Percentiles rank a stretch among this genome's conserved stretches.
These are phyloP conservation scores for Rutstroemia sp. DNA, from an alignment of 2,329 filamentous ascomycete genomes.

Conservation along the genomic window DNA sequence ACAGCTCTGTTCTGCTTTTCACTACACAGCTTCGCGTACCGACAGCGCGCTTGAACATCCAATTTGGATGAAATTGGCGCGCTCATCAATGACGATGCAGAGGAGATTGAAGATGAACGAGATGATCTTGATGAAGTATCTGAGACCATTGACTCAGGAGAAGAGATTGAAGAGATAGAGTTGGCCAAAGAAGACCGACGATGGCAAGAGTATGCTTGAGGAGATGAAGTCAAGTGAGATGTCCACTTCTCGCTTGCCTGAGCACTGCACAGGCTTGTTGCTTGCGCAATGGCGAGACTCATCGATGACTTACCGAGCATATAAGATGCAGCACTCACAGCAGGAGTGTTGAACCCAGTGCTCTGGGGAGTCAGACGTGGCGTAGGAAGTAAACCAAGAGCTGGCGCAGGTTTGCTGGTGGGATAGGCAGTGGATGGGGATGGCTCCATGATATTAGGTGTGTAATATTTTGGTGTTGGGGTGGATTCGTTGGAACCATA, in stretches of 20 bases:
- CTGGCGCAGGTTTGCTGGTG: conserved; percentile 42
- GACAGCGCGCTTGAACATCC: conserved; percentile 57
- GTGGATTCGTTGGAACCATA: conserved; percentile 36
- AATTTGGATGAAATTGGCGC: conserved; percentile 48
- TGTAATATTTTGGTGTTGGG: conserved; percentile 35
- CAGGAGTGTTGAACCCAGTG: conserved; percentile 52
- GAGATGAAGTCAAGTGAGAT: conserved; percentile 41
- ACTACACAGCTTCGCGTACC: conserved; percentile 49
- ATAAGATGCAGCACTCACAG: conserved; percentile 46
- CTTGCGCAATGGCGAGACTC: conserved; percentile 53
- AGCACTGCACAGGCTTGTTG: conserved; percentile 36
- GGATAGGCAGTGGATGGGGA: conserved; percentile 36
- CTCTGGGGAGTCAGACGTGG: conserved; percentile 51
- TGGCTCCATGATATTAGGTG: conserved; percentile 45
- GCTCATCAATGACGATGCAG: conserved; percentile 52
- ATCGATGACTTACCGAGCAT: conserved; percentile 49
- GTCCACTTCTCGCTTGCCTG: conserved; percentile 50
- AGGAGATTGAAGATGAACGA: conserved; percentile 58
- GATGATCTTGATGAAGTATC: conserved; percentile 50
- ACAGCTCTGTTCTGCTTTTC: conserved; percentile 48
- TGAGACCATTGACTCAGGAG: conserved; percentile 61
- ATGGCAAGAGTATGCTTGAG: conserved; percentile 40
- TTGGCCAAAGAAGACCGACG: conserved; percentile 58
- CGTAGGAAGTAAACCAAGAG: conserved; percentile 49
- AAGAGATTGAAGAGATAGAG: conserved; percentile 55